Evolutionary conservation across 108 stramenopile genomes (phyloP), one percentile per base, ranked within the genome.

Genomic region (Bacterosira constricta): DNA sequence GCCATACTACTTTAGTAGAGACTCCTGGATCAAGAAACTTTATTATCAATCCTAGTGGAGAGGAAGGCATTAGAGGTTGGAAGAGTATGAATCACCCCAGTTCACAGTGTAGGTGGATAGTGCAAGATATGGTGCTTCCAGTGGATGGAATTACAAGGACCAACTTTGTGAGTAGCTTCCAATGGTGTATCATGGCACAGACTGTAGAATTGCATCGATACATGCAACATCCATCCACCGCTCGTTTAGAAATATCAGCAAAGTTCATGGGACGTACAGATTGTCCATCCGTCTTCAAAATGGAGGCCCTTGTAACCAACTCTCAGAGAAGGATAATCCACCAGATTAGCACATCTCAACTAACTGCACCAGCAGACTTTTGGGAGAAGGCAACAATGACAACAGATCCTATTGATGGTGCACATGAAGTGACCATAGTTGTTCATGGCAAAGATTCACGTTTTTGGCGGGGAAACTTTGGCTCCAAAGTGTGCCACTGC

Each of bases 261-360:
- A 80, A 85, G 32, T 87, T 77, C 73, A 87, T 85, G 77, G 83
- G 70, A 13, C 67, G 89, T 5, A 84, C 83, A 2, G 89, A 90
- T 66, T 90, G 89, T 66, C 85, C 89, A 4, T 86, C 85, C 11
- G 64, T 87, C 52, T 90, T 90, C 62, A 12, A 39, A 36, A 54
- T 90, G 69, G 51, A 77, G 30, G 79, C 79, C 0, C 11, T 79
- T 32, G 31, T 85, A 13, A 42, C 51, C 3, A 52, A 80, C 34
- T 50, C 52, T 20, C 45, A 71, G 10, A 45, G 61, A 42, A 45
- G 50, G 15, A 37, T 47, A 12, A 6, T 83, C 3, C 59, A 73
- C 44, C 49, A 44, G 21, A 18, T 50, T 31, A 15, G 10, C n/a
- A 85, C 83, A 7, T 66, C 50, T 13, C 36, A 35, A 30, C 20